Evolutionary conservation across 192 early-diverging fungal genomes (phyloP), one percentile per base, ranked within the genome.

Genomic region (Obelidium mucronatum): DNA sequence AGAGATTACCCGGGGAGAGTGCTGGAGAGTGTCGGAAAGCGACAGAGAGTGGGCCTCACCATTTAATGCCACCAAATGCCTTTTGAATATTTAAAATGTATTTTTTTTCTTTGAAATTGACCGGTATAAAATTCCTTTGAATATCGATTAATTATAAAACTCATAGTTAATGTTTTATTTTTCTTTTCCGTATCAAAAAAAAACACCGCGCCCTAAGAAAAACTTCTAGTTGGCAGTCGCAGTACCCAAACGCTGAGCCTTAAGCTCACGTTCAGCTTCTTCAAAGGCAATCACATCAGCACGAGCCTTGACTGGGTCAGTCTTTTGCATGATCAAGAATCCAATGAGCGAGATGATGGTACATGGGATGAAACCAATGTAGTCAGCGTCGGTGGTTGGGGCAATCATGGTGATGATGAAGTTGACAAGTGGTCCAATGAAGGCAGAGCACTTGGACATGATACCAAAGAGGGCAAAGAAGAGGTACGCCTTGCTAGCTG

Each of bases 381-480:
- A 67, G 26, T 67, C 66, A 30, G 42, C 44, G 8, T 58, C 55
- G 19, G 6, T 54, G 6, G 33, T 30, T n/a, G 6, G 53, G 17
- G 56, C 19, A 40, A 72, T 54, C 22, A 30, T 24, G 19, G 69
- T 72, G 53, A 72, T 72, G 17, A 72, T n/a, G 53, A 59, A 55
- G 56, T 55, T 81, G 66, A 80, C 67, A 1, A 76, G 74, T 13
- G 82, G 81, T 2, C 82, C 82, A 8, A 84, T 73, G 73, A 78
- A 80, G 17, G 81, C 78, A 42, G 78, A 80, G 17, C 70, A 77
- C 40, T 81, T 80, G 68, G 73, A 75, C 51, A 70, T 75, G 60
- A 84, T 79, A 58, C 82, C 82, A 67, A 84, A 84, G 26, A 84
- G 66, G n/a, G 70, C 79, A 54, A 84, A 84, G 54, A 84, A 84